Percentiles rank a stretch among this genome's conserved stretches.
Evolutionary conservation across 352 stramenopile genomes (phyloP).

Genomic region (Globisporangium emineosum): DNA sequence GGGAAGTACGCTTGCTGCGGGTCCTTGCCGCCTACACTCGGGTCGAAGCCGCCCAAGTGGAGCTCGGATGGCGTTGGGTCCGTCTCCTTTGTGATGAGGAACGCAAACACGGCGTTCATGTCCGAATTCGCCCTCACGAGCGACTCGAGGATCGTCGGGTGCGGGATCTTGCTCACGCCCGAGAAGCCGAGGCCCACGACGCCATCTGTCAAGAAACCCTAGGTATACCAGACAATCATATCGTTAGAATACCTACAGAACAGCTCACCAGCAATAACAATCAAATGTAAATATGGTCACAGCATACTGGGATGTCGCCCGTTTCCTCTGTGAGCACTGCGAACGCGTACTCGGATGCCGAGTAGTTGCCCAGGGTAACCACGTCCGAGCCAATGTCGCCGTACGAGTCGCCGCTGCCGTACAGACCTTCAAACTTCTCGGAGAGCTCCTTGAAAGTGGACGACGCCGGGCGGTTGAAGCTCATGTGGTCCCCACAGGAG

Average conservation of each 20-base stretch:
- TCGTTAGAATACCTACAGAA: background rate
- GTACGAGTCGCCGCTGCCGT: constrained; percentile 46
- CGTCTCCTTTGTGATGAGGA: constrained; percentile 33
- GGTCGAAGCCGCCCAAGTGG: constrained; percentile 46
- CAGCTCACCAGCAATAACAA: no score
- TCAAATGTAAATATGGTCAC: no score
- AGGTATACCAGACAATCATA: background rate
- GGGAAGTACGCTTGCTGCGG: constrained; percentile 38
- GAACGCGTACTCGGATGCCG: constrained; percentile 29
- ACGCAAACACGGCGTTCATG: constrained; percentile 39
- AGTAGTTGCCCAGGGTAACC: constrained; percentile 34
- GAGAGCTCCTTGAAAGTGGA: constrained; percentile 22
- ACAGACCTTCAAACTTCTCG: constrained; percentile 39
- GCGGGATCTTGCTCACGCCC: constrained; percentile 49
- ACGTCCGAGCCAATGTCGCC: constrained; percentile 33
- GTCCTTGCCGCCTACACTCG: constrained; percentile 27
- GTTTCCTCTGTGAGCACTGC: constrained; percentile 45
- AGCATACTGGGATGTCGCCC: constrained; percentile 37
- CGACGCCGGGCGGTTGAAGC: constrained; percentile 33
- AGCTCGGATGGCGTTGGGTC: constrained; percentile 36
- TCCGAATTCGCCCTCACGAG: constrained; percentile 23
- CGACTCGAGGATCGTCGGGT: constrained; percentile 39
- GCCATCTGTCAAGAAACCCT: constrained; percentile 48
- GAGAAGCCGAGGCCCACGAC: constrained; percentile 51
- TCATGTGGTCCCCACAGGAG: constrained; percentile 51